phyloP scores from a whole-genome alignment of 208 protist species.

The Willaertia magna region DNA sequence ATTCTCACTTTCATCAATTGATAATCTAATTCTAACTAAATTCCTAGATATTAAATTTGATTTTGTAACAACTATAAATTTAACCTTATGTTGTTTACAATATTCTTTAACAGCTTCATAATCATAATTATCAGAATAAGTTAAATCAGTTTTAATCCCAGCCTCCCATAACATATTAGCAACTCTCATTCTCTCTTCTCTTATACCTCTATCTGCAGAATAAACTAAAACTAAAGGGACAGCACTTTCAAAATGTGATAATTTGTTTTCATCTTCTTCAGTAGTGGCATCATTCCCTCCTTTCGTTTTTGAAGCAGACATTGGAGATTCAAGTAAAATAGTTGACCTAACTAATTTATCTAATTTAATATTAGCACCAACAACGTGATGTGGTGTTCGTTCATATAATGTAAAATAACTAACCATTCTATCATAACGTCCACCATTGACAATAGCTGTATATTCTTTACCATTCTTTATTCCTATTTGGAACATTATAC shows the following conservation, averaged over 20 bases:
- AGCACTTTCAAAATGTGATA: not conserved
- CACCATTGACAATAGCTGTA: not conserved
- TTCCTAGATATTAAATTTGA: not conserved
- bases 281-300: not conserved
- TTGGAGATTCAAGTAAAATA: not conserved
- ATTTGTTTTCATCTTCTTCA: not conserved
- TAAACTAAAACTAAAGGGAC: not conserved
- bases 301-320: not conserved
- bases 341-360: not conserved
- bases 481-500: not conserved
- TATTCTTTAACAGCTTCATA: not conserved
- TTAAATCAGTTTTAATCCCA: not conserved
- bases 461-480: not conserved
- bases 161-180: not conserved
- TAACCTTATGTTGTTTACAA: not conserved
- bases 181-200: conserved; percentile 2
- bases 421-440: not conserved
- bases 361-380: not conserved
- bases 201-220: not conserved
- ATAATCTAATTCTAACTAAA: not conserved
- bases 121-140: not conserved
- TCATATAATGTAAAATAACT: not conserved
- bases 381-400: not conserved
- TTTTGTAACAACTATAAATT: not conserved
- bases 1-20: not conserved